These are phyloP conservation scores for Coprinellus micaceus DNA, from an alignment of 768 basidiomycete genomes.

Conservation along the genomic window DNA sequence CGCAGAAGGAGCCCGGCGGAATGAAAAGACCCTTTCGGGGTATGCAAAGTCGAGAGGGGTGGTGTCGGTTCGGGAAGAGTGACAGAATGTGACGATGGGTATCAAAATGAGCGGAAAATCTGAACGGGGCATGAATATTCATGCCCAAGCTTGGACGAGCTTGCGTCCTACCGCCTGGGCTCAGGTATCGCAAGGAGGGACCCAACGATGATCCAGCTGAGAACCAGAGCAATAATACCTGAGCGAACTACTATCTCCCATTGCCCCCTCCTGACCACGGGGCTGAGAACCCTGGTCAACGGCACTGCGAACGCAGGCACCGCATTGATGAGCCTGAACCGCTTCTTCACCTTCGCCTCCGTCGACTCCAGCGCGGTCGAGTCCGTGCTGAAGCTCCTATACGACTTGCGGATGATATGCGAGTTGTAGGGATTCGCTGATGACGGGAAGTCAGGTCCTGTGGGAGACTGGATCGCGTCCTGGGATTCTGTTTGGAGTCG, in stretches of 20 bases:
- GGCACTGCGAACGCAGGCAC: constrained; percentile 73
- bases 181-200: constrained; percentile 40
- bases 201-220: constrained; percentile 40
- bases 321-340: constrained; percentile 43
- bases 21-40: no score
- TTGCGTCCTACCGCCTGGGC: constrained; percentile 3
- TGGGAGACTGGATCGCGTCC: constrained; percentile 11
- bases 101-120: background rate
- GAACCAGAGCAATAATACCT: constrained; percentile 41
- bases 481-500: constrained; percentile 27
- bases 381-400: constrained; percentile 8
- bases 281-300: constrained; percentile 64
- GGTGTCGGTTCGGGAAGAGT: no score
- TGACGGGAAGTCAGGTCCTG: background rate
- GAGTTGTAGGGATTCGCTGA: constrained; percentile 10
- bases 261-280: constrained; percentile 71
- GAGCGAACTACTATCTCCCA: constrained; percentile 81
- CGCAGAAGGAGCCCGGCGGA: no score
- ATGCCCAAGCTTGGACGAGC: background rate
- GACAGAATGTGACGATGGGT: background rate
- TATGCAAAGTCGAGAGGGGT: no score
- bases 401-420: constrained; percentile 4
- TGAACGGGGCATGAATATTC: background rate
- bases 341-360: constrained; percentile 26
- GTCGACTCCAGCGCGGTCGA: constrained; percentile 11